phyloP scores from a whole-genome alignment of 345 rosid genomes.

The Melaleuca alternifolia region DNA sequence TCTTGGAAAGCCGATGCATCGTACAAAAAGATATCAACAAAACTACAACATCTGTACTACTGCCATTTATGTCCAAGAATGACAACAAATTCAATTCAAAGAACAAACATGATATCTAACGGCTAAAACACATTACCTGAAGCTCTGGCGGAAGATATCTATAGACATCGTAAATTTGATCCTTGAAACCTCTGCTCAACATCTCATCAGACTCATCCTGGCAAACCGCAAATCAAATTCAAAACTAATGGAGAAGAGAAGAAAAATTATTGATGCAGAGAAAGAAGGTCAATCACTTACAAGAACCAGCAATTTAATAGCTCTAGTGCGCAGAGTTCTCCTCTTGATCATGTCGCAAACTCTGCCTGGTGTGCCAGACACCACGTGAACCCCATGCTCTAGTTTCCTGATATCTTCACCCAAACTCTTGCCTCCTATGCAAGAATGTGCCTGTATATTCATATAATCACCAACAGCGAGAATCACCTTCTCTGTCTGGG shows the following conservation, averaged over 20 bases:
- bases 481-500: constrained; percentile 82
- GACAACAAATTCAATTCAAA: background rate
- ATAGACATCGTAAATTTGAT: constrained; percentile 93
- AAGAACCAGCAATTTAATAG: constrained; percentile 30
- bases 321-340: constrained; percentile 86
- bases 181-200: constrained; percentile 99
- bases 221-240: background rate
- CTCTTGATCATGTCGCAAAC: constrained; percentile 99
- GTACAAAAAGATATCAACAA: background rate
- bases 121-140: constrained; percentile 42
- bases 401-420: constrained; percentile 93
- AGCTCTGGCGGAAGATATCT: constrained; percentile 97
- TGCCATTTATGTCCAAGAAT: background rate
- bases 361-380: constrained; percentile 97
- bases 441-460: constrained; percentile 75
- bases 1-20: background rate
- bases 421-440: constrained; percentile 92
- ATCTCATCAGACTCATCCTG: constrained; percentile 96
- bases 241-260: background rate
- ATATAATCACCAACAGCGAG: constrained; percentile 64
- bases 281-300: constrained; percentile 4
- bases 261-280: background rate
- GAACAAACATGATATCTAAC: background rate
- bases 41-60: background rate
- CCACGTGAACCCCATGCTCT: constrained; percentile 60